These are phyloP conservation scores for Saccharomycopsis malanga DNA, from an alignment of 805 yeast species.

Conservation along the genomic window DNA sequence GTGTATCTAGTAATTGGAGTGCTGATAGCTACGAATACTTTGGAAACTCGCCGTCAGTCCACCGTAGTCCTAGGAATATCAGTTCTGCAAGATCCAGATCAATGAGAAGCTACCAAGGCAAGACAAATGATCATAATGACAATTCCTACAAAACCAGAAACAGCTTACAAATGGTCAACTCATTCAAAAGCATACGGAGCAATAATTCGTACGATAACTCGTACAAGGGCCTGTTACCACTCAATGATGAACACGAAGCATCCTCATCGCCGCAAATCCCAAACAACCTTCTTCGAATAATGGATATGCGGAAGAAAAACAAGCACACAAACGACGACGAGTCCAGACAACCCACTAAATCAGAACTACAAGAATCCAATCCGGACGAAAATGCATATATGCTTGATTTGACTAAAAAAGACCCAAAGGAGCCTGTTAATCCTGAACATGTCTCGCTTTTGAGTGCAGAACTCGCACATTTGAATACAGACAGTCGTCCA, in stretches of 20 bases:
- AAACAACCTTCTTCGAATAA: constrained; percentile 47
- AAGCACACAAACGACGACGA: constrained; percentile 19
- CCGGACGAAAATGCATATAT: background rate
- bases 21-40: constrained; percentile 2
- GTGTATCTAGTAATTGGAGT: constrained; percentile 17
- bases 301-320: constrained; percentile 38
- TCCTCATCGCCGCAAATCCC: constrained; percentile 70
- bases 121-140: background rate
- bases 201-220: constrained; percentile 21
- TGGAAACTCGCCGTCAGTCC: constrained; percentile 1
- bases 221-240: constrained; percentile 12
- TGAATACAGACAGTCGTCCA: constrained; percentile 1
- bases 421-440: background rate
- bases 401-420: background rate
- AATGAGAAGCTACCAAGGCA: background rate
- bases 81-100: background rate
- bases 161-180: constrained; percentile 4
- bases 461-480: constrained; percentile 18
- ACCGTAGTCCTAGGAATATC: constrained; percentile 2
- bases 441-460: constrained; percentile 12
- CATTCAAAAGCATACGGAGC: constrained; percentile 23
- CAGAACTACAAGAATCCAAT: too few relatives aligned
- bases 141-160: background rate
- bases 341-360: background rate
- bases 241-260: constrained; percentile 34